These are phyloP conservation scores for Tripterygium wilfordii DNA, from an alignment of 177 flowering plant species.

Conservation along the genomic window DNA sequence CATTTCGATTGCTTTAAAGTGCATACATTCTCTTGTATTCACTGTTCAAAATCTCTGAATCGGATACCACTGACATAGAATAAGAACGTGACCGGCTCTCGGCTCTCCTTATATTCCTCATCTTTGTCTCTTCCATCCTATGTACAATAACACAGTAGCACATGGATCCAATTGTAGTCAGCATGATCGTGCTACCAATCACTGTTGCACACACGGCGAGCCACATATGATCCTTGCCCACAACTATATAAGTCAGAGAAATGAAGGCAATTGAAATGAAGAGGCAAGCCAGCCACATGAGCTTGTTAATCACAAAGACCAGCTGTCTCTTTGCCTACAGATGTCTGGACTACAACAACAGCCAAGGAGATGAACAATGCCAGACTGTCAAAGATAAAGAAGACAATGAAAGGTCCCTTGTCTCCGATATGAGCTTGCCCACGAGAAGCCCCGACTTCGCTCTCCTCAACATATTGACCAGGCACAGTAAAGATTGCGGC, in stretches of 20 bases:
- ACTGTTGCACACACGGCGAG: conserved; percentile 69
- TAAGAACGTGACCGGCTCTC: conserved; percentile 61
- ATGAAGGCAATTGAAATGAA: conserved; percentile 86
- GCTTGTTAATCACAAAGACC: conserved; percentile 90
- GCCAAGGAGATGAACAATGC: conserved; percentile 94
- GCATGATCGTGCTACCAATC: conserved; percentile 75
- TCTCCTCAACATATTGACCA: conserved; percentile 63
- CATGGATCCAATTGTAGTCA: conserved; percentile 83
- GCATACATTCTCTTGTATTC: conserved; percentile 84
- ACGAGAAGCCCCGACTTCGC: conserved; percentile 19
- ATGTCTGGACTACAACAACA: conserved; percentile 94
- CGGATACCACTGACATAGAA: conserved; percentile 55
- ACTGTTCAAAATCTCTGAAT: conserved; percentile 53
- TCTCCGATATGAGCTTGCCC: conserved; percentile 78
- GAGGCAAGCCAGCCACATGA: conserved; percentile 95
- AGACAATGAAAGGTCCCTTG: conserved; percentile 59
- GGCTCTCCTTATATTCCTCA: conserved; percentile 54
- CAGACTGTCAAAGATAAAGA: conserved; percentile 72
- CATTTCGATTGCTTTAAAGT: conserved; percentile 22
- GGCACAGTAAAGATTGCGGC: conserved; percentile 96
- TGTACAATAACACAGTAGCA: conserved; percentile 70
- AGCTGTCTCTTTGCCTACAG: conserved; percentile 80
- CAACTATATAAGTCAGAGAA: conserved; percentile 76
- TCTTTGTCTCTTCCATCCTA: conserved; percentile 61
- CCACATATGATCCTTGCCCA: conserved; percentile 64